phyloP scores from a whole-genome alignment of 441 rosid genomes.

The Brassica balearica region DNA sequence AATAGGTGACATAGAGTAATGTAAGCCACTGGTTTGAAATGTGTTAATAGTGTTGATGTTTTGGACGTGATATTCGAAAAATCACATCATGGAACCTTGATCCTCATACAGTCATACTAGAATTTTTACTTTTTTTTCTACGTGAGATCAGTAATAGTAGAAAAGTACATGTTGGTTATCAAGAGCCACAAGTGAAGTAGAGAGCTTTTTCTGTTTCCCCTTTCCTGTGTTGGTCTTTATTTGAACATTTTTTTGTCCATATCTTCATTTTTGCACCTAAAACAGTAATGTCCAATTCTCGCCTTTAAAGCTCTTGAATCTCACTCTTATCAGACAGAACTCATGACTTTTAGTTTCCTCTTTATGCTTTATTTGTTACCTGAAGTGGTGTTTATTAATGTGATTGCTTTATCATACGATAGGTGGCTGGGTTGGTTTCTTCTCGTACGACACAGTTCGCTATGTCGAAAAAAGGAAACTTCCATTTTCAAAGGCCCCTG shows the following conservation, averaged over 20 bases:
- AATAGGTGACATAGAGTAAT: neutral
- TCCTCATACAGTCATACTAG: neutral
- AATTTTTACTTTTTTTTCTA: neutral
- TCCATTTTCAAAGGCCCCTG: conserved; percentile 74
- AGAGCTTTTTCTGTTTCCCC: conserved; percentile 10
- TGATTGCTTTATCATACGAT: no score
- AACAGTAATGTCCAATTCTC: neutral
- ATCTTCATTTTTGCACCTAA: conserved; percentile 13
- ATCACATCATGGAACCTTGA: neutral
- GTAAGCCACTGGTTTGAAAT: conserved; percentile 3
- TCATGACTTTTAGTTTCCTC: no score
- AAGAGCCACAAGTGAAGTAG: conserved; percentile 8
- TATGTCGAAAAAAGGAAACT: conserved; percentile 80
- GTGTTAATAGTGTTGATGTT: neutral
- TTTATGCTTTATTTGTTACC: conserved; percentile 8
- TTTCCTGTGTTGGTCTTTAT: conserved; percentile 7
- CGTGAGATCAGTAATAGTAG: conserved; percentile 1
- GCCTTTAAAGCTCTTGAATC: conserved; percentile 17
- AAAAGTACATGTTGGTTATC: neutral
- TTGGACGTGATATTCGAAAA: neutral
- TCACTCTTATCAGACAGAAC: neutral
- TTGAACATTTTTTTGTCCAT: neutral
- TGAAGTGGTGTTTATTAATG: neutral
- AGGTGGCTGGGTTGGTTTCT: conserved; percentile 27
- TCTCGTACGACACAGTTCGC: conserved; percentile 89